Evolutionary conservation across 2,329 filamentous ascomycete species (phyloP).

Genomic region (Neofusicoccum cordaticola): DNA sequence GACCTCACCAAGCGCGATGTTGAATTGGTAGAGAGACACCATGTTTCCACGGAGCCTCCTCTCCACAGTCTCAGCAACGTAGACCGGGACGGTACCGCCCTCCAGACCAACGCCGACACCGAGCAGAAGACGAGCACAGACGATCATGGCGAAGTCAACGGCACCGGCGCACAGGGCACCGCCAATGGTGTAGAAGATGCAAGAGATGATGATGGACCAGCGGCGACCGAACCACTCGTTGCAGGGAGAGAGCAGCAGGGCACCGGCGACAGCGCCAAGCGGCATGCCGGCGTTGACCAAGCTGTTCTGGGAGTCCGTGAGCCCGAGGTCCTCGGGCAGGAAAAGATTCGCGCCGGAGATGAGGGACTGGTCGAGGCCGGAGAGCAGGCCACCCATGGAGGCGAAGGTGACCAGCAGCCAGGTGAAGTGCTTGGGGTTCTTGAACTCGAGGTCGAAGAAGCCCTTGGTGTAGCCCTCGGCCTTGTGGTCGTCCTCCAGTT

Average conservation of each 20-base stretch:
- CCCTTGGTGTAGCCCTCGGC: conserved; percentile 37
- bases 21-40: conserved; percentile 72
- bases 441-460: conserved; percentile 57
- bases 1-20: conserved; percentile 72
- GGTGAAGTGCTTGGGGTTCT: conserved; percentile 64
- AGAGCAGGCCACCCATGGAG: conserved; percentile 71
- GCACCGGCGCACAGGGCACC: conserved; percentile 66
- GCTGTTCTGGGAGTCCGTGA: conserved; percentile 57
- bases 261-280: conserved; percentile 68
- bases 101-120: conserved; percentile 70
- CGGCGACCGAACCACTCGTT: conserved; percentile 68
- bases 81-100: conserved; percentile 71
- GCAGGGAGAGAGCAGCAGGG: conserved; percentile 62
- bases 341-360: conserved; percentile 70
- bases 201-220: conserved; percentile 67
- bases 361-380: conserved; percentile 69
- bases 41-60: conserved; percentile 66
- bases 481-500: conserved; percentile 40
- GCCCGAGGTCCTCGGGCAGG: conserved; percentile 57
- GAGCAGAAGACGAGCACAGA: conserved; percentile 65
- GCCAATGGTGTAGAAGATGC: conserved; percentile 67
- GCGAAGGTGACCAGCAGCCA: conserved; percentile 67
- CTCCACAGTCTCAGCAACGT: conserved; percentile 71
- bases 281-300: conserved; percentile 70
- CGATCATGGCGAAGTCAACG: conserved; percentile 69